Percentiles rank a stretch among this genome's conserved stretches.
Conservation (phyloP, 345 rosid genomes). For the Mangifera indica region DNA sequence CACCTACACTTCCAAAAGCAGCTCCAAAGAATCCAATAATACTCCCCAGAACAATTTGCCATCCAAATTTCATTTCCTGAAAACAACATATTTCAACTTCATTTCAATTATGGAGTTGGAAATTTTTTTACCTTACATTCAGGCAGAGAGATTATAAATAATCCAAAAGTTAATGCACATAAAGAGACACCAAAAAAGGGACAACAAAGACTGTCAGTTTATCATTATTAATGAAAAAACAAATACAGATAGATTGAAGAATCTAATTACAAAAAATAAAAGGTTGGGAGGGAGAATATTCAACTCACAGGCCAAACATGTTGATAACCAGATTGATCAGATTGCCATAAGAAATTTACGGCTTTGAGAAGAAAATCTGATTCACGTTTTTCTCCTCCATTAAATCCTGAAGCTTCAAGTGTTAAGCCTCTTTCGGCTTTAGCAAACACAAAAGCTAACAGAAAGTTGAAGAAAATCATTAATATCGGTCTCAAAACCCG, state of each 20-base stretch:
- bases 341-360: conserved; percentile 41
- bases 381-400: conserved; percentile 12
- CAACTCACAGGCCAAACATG: conserved; percentile 78
- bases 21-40: conserved; percentile 82
- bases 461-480: conserved; percentile 30
- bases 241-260: too few relatives aligned
- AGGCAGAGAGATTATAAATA: too few relatives aligned
- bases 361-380: conserved; percentile 33
- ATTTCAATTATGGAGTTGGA: too few relatives aligned
- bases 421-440: conserved; percentile 55
- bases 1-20: conserved; percentile 88
- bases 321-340: conserved; percentile 46
- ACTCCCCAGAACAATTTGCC: conserved; percentile 65
- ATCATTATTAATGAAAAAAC: too few relatives aligned
- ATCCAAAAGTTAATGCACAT: too few relatives aligned
- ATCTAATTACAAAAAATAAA: too few relatives aligned
- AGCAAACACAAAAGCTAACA: conserved; percentile 45
- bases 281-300: background rate
- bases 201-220: background rate
- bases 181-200: background rate
- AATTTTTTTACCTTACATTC: too few relatives aligned
- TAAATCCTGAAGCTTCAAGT: conserved; percentile 14
- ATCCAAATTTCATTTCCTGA: conserved; percentile 71
- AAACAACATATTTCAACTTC: background rate
- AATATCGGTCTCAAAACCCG: conserved; percentile 35